A percentile compares a stretch with the other conserved stretches of the same genome.
phyloP scores from a whole-genome alignment of 371 early-diverging fungal genomes.

The Rhizopus delemar region DNA sequence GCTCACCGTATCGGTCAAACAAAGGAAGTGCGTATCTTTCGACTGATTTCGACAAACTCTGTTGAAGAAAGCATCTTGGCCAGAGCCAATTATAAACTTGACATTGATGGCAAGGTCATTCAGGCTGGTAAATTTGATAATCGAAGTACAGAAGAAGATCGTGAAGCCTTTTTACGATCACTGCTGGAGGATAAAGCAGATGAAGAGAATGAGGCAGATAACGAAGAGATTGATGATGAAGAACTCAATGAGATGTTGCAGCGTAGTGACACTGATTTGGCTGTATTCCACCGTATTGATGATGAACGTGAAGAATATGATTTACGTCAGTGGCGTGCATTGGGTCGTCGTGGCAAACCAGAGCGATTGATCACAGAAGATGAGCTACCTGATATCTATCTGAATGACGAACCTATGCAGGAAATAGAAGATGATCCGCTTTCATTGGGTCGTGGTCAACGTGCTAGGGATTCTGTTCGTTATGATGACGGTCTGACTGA shows the following conservation, averaged over 20 bases:
- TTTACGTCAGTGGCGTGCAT: constrained; percentile 23
- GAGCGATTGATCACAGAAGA: constrained; percentile 80
- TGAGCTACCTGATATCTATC: constrained; percentile 84
- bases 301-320: constrained; percentile 41
- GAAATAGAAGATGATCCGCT: constrained; percentile 47
- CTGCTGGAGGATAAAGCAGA: constrained; percentile 69
- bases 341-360: constrained; percentile 47
- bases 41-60: constrained; percentile 91
- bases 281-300: constrained; percentile 40
- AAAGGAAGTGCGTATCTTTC: constrained; percentile 97
- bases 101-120: constrained; percentile 97
- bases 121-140: constrained; percentile 99
- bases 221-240: constrained; percentile 67
- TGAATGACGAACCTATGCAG: constrained; percentile 58
- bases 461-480: constrained; percentile 64
- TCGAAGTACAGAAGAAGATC: constrained; percentile 91
- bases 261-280: constrained; percentile 39
- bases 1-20: constrained; percentile 99
- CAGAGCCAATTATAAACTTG: constrained; percentile 92
- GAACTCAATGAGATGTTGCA: constrained; percentile 59
- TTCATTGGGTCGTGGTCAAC: constrained; percentile 63
- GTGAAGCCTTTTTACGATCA: constrained; percentile 83
- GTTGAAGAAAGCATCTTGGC: constrained; percentile 97
- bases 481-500: constrained; percentile 95
- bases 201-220: constrained; percentile 60